Base-by-base conservation (phyloP, 1,284 basidiomycete genomes). In the Entoloma clypeatum region DNA sequence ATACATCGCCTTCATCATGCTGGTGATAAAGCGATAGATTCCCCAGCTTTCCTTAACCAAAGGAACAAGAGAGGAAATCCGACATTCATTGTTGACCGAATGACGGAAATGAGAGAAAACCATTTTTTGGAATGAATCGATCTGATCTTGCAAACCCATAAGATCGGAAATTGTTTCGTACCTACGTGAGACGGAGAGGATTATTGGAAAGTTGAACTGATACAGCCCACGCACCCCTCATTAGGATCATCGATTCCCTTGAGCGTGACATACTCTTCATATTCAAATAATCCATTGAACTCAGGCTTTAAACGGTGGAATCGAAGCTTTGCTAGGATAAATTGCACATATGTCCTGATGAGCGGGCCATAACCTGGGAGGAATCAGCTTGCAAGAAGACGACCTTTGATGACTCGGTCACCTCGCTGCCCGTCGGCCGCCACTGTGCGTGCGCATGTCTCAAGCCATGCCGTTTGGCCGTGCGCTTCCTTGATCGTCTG, bases 201-300 rank as follows among this genome's bases (percentile, higher is more conserved):
- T 21, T 22, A 41, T 14, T 38, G 11, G 26, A 22, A 17, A 5
- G 22, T 39, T 8, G 13, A 10, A 17, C 29, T 8, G 13, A 38
- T 35, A 26, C n/a, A 36, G 19, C 17, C 41, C 16, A 63, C 82
- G 50, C 61, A 95, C 92, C 93, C 93, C 72, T 97, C 93, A 59
- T 97, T 96, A 7, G 93, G 93, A 70, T 97, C 92, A 61, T 96
- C 92, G 50, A 97, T 95, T 32, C 91, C 92, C 64, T 95, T 94
- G 54, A 97, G 69, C 16, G 89, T 92, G 53, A 97, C 82, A 62
- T 97, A 97, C 65, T 97, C 93, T 58, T 96, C 92, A 55, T 97
- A 97, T 64, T 97, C 93, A 58, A 96, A 96, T 11, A 96, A 68
- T 17, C 93, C 93, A 64, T 96, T 96, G 68, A 97, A 97, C 62